phyloP scores from a whole-genome alignment of 2,329 filamentous ascomycete genomes.

The Didymella exigua region DNA sequence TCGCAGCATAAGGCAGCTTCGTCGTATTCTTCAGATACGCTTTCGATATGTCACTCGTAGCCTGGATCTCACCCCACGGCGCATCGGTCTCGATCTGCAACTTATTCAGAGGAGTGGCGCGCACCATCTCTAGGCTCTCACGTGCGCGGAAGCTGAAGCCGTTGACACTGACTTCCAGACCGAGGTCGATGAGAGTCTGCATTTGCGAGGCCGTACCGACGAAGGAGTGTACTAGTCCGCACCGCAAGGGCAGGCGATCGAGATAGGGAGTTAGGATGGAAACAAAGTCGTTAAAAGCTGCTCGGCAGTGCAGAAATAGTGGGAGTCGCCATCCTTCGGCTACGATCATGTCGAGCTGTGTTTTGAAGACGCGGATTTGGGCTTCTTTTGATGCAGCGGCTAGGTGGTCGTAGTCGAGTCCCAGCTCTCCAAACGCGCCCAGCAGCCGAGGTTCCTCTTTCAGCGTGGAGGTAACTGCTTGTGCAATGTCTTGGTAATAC shows the following conservation, averaged over 20 bases:
- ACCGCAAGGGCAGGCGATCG: slow-evolving; percentile 38
- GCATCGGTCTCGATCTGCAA: slow-evolving; percentile 58
- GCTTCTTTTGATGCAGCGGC: slow-evolving; percentile 51
- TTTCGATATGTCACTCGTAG: slow-evolving; percentile 47
- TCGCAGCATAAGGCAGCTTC: slow-evolving; percentile 46
- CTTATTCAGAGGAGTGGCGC: slow-evolving; percentile 48
- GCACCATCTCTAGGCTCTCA: slow-evolving; percentile 52
- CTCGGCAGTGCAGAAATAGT: slow-evolving; percentile 52
- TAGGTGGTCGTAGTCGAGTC: slow-evolving; percentile 58
- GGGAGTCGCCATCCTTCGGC: slow-evolving; percentile 45
- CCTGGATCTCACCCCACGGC: slow-evolving; percentile 55
- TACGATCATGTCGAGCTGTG: slow-evolving; percentile 51
- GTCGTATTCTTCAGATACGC: slow-evolving; percentile 50
- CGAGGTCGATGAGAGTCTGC: slow-evolving; percentile 45
- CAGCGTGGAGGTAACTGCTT: slow-evolving; percentile 26
- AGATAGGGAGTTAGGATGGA: slow-evolving; percentile 51
- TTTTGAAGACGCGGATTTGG: slow-evolving; percentile 50
- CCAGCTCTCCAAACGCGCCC: slow-evolving; percentile 57
- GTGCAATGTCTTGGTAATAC: slow-evolving; percentile 35
- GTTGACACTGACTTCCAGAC: slow-evolving; percentile 57
- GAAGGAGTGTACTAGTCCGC: slow-evolving; percentile 51
- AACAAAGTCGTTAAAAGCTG: slow-evolving; percentile 53
- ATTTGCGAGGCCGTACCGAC: slow-evolving; percentile 51
- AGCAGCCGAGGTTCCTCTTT: slow-evolving; percentile 33
- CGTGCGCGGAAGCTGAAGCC: slow-evolving; percentile 54